Percentiles rank a stretch among this genome's conserved stretches.
phyloP scores from a whole-genome alignment of 2,329 filamentous ascomycete species.

The Clonostachys solani region DNA sequence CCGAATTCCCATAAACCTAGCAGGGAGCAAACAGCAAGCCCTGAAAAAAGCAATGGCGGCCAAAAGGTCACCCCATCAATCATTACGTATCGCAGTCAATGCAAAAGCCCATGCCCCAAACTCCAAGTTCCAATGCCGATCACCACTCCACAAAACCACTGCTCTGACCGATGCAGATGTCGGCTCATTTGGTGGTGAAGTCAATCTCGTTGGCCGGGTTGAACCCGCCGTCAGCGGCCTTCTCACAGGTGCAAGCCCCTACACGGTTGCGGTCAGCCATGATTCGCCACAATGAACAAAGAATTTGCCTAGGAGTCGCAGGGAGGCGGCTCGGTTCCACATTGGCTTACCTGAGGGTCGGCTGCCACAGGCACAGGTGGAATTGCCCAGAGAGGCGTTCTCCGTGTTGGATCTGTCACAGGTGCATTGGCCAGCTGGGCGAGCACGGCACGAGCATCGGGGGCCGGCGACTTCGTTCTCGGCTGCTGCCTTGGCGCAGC shows the following conservation, averaged over 20 bases:
- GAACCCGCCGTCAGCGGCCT: conserved; percentile 56
- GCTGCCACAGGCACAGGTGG: conserved; percentile 73
- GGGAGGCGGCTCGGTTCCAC: neutral
- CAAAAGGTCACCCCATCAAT: neutral
- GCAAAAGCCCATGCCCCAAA: neutral
- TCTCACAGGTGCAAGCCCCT: conserved; percentile 82
- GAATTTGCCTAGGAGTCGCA: neutral
- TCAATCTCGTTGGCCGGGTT: conserved; percentile 72
- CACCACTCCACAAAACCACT: neutral
- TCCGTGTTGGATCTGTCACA: conserved; percentile 70
- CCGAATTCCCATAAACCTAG: no score
- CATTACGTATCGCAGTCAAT: neutral
- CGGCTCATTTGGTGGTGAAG: conserved; percentile 62
- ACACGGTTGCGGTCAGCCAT: neutral
- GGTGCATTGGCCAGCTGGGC: conserved; percentile 76
- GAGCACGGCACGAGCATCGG: conserved; percentile 79
- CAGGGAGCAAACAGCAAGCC: no score
- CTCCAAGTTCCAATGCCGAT: neutral
- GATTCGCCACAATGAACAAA: neutral
- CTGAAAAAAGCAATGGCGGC: no score
- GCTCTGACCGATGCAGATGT: neutral
- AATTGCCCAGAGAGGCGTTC: conserved; percentile 58
- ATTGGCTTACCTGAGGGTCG: conserved; percentile 60
- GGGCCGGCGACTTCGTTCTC: conserved; percentile 74
- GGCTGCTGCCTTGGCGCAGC: conserved; percentile 67